Conservation (phyloP, 495 filamentous ascomycete species). For the Thermothielavioides terrestris region DNA sequence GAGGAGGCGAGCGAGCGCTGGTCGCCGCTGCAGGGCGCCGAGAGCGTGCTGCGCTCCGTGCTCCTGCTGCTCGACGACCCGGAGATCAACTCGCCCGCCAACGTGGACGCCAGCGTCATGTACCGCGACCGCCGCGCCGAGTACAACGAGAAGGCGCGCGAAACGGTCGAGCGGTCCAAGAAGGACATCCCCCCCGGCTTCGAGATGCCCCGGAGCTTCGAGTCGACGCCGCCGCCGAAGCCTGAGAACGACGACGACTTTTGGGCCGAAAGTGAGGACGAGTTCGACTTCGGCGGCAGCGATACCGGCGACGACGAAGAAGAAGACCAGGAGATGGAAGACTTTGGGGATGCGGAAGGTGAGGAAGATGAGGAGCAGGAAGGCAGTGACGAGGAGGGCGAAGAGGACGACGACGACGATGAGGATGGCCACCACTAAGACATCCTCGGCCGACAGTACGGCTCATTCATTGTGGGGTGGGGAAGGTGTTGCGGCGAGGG, state of each 20-base stretch:
- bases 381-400: slow-evolving; percentile 16
- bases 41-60: slow-evolving; percentile 87
- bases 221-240: slow-evolving; percentile 54
- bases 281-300: slow-evolving; percentile 71
- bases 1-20: slow-evolving; percentile 83
- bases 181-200: slow-evolving; percentile 73
- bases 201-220: slow-evolving; percentile 68
- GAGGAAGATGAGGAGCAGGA: slow-evolving; percentile 37
- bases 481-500: no score
- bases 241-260: slow-evolving; percentile 66
- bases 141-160: slow-evolving; percentile 61
- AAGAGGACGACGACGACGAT: slow-evolving; percentile 1
- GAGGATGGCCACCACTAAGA: not conserved
- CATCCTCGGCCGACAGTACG: not conserved
- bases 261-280: slow-evolving; percentile 76
- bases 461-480: no score
- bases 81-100: slow-evolving; percentile 85
- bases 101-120: slow-evolving; percentile 86
- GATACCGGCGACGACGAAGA: slow-evolving; percentile 49
- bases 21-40: slow-evolving; percentile 85
- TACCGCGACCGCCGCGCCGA: slow-evolving; percentile 58
- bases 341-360: slow-evolving; percentile 37
- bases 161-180: slow-evolving; percentile 64
- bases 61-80: slow-evolving; percentile 91
- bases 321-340: slow-evolving; percentile 45